Conservation (phyloP, 805 yeast genomes). For the Spathaspora girioi region DNA sequence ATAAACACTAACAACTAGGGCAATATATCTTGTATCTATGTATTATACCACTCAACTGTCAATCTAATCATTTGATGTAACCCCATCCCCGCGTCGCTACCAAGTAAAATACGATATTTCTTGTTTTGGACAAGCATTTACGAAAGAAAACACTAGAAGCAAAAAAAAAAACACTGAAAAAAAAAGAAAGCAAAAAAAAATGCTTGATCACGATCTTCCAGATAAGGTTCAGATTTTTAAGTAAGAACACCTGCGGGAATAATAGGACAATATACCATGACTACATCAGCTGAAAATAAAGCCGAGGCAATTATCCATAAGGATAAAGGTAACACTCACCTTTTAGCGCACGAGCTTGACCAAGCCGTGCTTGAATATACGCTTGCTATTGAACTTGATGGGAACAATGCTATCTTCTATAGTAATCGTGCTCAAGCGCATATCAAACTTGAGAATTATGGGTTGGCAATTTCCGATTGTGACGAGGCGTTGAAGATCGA, state of each 20-base stretch:
- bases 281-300: constrained; percentile 7
- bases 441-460: constrained; percentile 81
- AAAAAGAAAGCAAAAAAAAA: background rate
- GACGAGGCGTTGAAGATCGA: constrained; percentile 66
- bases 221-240: background rate
- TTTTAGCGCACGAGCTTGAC: constrained; percentile 61
- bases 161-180: background rate
- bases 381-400: constrained; percentile 65
- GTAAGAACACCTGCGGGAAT: background rate
- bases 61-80: too few species aligned
- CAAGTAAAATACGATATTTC: background rate
- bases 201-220: background rate
- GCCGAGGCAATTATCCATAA: constrained; percentile 51
- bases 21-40: too few species aligned
- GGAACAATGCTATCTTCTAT: constrained; percentile 57
- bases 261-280: background rate
- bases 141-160: background rate
- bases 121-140: background rate
- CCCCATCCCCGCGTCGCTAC: background rate
- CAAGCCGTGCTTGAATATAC: constrained; percentile 72
- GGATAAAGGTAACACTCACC: constrained; percentile 66
- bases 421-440: constrained; percentile 91
- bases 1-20: too few species aligned
- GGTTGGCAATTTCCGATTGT: constrained; percentile 79
- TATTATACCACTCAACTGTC: too few species aligned